Base-by-base conservation (phyloP, 2,329 filamentous ascomycete genomes). In the Diaporthe velutina region DNA sequence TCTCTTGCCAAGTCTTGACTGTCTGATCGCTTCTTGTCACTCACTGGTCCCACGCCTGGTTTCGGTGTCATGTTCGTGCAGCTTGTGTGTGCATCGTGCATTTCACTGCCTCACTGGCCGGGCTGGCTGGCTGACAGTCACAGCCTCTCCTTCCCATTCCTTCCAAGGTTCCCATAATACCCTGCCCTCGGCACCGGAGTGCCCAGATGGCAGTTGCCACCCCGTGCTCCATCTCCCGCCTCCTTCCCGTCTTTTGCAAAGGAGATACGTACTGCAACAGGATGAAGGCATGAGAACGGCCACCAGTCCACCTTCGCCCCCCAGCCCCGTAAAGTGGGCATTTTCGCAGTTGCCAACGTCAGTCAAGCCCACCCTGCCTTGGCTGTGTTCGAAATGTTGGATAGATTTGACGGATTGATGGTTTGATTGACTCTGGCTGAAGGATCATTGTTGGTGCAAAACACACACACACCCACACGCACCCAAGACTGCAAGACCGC, bases 1-100 rank as follows among this genome's bases (percentile, higher is more conserved):
- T 12, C n/a, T n/a, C n/a, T 12, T 19, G 28, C 61, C 30, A 33
- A 66, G 60, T 33, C 28, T n/a, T 38, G 35, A 38, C 17, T 66
- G 40, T 67, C 40, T 52, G 42, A 35, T 38, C 40, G 30, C 52
- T 55, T 28, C 25, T 48, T 6, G 58, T 22, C 38, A 28, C 38
- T 33, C 40, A 48, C 40, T 66, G 60, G 60, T n/a, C 28, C n/a
- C 8, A 22, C 4, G 28, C 17, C 60, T 45, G 60, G 61, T 35
- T 67, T 52, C 45, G 30, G 64, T 67, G 64, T 67, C 64, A 67
- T 67, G 64, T 52, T 52, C 61, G 61, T 67, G 61, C 60, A 66
- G 42, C 42, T 45, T 55, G 60, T 30, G 40, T 33, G 40, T 48
- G 60, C 61, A 48, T 67, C 33, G 40, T 35, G 28, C 42, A 66